A percentile compares a stretch with the other conserved stretches of the same genome.
phyloP scores from a whole-genome alignment of 2,329 filamentous ascomycete genomes.

The Pyricularia grisea region DNA sequence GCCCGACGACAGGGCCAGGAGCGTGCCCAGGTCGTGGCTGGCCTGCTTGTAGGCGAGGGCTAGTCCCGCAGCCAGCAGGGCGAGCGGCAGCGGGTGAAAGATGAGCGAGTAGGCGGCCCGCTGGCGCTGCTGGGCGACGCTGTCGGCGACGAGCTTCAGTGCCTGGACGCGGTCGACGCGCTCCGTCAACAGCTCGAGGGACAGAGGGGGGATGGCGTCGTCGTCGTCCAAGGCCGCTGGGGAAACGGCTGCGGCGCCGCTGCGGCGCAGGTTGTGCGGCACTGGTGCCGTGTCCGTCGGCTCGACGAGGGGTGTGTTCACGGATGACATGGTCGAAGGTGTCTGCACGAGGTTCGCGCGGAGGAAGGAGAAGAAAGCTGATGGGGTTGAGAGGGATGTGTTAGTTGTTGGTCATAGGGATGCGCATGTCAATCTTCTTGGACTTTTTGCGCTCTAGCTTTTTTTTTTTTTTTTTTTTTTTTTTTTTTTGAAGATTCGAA shows the following conservation, averaged over 20 bases:
- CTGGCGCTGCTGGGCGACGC: constrained; percentile 73
- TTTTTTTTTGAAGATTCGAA: too few relatives aligned
- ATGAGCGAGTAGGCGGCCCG: constrained; percentile 53
- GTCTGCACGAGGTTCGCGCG: constrained; percentile 69
- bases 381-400: background rate
- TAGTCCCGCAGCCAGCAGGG: constrained; percentile 33
- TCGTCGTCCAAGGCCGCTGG: constrained; percentile 24
- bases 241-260: constrained; percentile 20
- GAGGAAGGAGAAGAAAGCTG: constrained; percentile 77
- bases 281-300: constrained; percentile 31
- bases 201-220: constrained; percentile 50
- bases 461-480: too few relatives aligned
- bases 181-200: constrained; percentile 44
- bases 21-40: constrained; percentile 39
- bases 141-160: constrained; percentile 68
- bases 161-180: constrained; percentile 56
- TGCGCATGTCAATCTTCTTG: background rate
- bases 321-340: constrained; percentile 50
- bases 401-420: background rate
- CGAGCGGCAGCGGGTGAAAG: constrained; percentile 48
- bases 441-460: background rate
- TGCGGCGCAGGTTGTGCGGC: constrained; percentile 3
- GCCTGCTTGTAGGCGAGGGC: constrained; percentile 35
- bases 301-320: constrained; percentile 55
- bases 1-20: constrained; percentile 45